phyloP scores from a whole-genome alignment of 768 basidiomycete genomes.

The Trametes coccinea region DNA sequence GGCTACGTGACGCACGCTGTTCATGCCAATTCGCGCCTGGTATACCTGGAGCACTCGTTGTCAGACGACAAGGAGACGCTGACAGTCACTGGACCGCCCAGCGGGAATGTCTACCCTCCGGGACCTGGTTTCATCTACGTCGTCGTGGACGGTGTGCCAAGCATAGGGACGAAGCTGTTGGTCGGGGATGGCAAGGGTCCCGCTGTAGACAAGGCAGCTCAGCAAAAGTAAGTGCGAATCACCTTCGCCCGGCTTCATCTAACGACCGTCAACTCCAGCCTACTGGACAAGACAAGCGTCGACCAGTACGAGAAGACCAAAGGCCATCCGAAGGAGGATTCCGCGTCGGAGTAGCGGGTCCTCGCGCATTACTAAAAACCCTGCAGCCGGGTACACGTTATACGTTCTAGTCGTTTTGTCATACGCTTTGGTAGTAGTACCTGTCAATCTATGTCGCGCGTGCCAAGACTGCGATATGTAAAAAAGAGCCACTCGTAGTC shows the following conservation, averaged over 20 bases:
- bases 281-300: conserved; percentile 47
- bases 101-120: conserved; percentile 69
- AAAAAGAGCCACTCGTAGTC: too few relatives aligned
- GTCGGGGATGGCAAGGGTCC: conserved; percentile 68
- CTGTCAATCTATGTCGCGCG: background rate
- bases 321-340: conserved; percentile 2
- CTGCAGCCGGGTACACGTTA: too few relatives aligned
- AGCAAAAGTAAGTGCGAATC: conserved; percentile 51
- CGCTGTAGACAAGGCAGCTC: conserved; percentile 53
- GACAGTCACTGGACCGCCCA: conserved; percentile 63
- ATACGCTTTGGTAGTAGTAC: background rate
- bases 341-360: conserved; percentile 4
- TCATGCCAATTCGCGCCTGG: conserved; percentile 75
- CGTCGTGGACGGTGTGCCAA: conserved; percentile 67
- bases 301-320: conserved; percentile 52
- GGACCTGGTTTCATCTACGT: conserved; percentile 79
- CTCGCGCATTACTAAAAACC: too few relatives aligned
- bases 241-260: too few relatives aligned
- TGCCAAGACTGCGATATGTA: too few relatives aligned
- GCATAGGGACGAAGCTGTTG: conserved; percentile 61
- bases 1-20: conserved; percentile 80
- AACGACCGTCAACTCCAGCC: conserved; percentile 33
- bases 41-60: conserved; percentile 55
- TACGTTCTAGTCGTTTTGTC: background rate
- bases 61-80: conserved; percentile 50